A percentile compares a stretch with the other conserved stretches of the same genome.
Conservation (phyloP, 129 eudicot genomes). For the Calendula officinalis region DNA sequence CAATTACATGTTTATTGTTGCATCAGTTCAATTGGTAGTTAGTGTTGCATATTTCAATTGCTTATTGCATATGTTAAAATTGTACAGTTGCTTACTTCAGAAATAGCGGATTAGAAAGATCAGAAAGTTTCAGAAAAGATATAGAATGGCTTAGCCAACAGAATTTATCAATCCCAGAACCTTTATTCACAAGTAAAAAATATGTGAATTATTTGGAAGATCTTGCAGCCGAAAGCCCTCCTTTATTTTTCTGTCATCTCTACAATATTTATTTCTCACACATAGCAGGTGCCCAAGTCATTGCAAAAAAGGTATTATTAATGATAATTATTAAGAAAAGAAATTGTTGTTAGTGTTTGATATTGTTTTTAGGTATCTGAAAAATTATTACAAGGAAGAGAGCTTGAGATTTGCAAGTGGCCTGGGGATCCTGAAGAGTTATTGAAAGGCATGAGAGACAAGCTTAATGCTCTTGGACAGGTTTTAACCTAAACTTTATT, state of each 20-base stretch:
- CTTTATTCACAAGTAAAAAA: constrained; percentile 21
- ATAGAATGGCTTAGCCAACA: constrained; percentile 24
- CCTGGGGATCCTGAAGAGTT: constrained; percentile 69
- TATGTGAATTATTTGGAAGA: constrained; percentile 34
- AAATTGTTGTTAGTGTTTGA: background rate
- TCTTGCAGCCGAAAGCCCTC: constrained; percentile 30
- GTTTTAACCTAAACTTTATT: constrained; percentile 16
- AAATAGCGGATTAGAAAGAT: constrained; percentile 38
- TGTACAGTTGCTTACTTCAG: constrained; percentile 48
- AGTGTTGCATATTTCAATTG: background rate
- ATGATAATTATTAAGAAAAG: background rate
- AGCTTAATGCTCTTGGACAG: constrained; percentile 76
- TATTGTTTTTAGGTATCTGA: constrained; percentile 46
- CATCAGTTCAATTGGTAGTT: no score
- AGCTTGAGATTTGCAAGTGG: constrained; percentile 69
- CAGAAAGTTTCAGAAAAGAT: constrained; percentile 33
- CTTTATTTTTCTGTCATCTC: constrained; percentile 62
- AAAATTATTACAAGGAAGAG: constrained; percentile 54
- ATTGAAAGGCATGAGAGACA: constrained; percentile 62
- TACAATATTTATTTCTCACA: constrained; percentile 79
- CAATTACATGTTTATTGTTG: background rate
- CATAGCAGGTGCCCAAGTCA: constrained; percentile 29
- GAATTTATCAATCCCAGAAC: constrained; percentile 18
- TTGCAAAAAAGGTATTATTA: constrained; percentile 15
- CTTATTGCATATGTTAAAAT: background rate